phyloP scores from a whole-genome alignment of 2,329 filamentous ascomycete genomes.

The Colletotrichum tamarilloi region DNA sequence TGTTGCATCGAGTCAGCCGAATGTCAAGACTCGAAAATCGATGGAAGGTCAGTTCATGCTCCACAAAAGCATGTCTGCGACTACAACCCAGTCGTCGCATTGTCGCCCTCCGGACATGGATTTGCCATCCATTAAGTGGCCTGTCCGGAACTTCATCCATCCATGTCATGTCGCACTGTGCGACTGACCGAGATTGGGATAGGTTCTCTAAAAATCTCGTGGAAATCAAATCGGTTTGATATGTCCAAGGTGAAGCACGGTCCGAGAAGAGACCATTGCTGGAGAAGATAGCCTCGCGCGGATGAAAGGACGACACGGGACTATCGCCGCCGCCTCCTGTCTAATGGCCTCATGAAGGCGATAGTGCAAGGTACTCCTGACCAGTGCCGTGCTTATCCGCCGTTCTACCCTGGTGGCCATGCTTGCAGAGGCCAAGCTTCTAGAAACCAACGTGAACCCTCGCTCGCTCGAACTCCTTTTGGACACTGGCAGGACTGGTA shows the following conservation, averaged over 20 bases:
- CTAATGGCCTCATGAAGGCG: neutral
- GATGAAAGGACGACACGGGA: neutral
- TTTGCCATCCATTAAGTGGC: neutral
- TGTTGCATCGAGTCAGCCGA: constrained; percentile 28
- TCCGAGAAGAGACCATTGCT: neutral
- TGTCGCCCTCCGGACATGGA: constrained; percentile 18
- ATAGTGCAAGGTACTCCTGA: neutral
- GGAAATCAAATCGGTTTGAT: neutral
- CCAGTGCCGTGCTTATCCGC: neutral
- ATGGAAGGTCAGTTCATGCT: constrained; percentile 22
- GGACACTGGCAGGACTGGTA: neutral
- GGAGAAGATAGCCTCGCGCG: neutral
- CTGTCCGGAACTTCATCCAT: constrained; percentile 2
- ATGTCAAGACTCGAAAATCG: constrained; percentile 5
- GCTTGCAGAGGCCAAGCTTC: constrained; percentile 24
- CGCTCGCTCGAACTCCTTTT: neutral
- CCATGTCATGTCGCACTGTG: constrained; percentile 17
- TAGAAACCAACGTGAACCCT: constrained; percentile 20
- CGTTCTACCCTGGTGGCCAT: constrained; percentile 6
- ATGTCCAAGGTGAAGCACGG: constrained; percentile 3
- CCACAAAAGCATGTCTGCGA: constrained; percentile 13
- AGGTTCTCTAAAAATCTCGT: neutral
- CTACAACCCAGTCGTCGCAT: constrained; percentile 20
- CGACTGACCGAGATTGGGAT: neutral
- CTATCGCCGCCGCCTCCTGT: neutral